These are phyloP conservation scores for Hypsizygus ulmarius DNA, from an alignment of 1,284 basidiomycete species.

Conservation along the genomic window DNA sequence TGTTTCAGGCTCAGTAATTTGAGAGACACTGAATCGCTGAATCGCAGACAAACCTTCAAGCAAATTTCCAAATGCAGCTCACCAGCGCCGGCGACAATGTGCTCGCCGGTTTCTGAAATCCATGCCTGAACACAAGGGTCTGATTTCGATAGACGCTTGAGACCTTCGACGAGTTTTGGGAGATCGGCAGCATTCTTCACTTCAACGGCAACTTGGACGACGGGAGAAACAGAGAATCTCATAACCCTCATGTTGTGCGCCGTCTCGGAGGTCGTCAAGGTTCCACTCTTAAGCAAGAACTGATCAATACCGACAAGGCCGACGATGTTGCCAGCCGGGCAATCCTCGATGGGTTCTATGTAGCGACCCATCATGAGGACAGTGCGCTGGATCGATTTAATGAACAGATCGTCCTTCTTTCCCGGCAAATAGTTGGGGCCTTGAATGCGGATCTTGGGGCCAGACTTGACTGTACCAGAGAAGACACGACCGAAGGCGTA, in stretches of 20 bases:
- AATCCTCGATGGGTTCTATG: conserved; percentile 99
- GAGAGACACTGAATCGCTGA: conserved; percentile 3
- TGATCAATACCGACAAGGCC: conserved; percentile 99
- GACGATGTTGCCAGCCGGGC: conserved; percentile 97
- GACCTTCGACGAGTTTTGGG: conserved; percentile 99
- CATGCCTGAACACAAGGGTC: conserved; percentile 98
- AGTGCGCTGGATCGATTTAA: conserved; percentile 99
- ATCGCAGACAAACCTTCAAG: conserved; percentile 71
- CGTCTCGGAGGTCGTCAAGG: conserved; percentile 95
- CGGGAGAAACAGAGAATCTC: conserved; percentile 99
- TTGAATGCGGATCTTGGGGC: conserved; percentile 99
- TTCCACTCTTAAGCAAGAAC: conserved; percentile 99
- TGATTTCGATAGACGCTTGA: conserved; percentile 99
- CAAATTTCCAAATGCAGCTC: conserved; percentile 99
- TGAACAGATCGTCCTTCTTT: conserved; percentile 98
- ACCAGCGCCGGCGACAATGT: conserved; percentile 99
- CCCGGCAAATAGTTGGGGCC: conserved; percentile 99
- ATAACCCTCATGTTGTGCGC: conserved; percentile 99
- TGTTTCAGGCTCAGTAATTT: conserved; percentile 1
- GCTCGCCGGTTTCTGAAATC: conserved; percentile 93
- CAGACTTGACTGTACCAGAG: conserved; percentile 95
- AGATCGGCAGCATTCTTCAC: conserved; percentile 99
- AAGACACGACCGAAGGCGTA: conserved; percentile 99
- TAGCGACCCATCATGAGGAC: conserved; percentile 99
- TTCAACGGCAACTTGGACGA: conserved; percentile 99